A percentile compares a stretch with the other conserved stretches of the same genome.
Conservation (phyloP, 2,329 filamentous ascomycete species). For the Aspergillus phoenicis region DNA sequence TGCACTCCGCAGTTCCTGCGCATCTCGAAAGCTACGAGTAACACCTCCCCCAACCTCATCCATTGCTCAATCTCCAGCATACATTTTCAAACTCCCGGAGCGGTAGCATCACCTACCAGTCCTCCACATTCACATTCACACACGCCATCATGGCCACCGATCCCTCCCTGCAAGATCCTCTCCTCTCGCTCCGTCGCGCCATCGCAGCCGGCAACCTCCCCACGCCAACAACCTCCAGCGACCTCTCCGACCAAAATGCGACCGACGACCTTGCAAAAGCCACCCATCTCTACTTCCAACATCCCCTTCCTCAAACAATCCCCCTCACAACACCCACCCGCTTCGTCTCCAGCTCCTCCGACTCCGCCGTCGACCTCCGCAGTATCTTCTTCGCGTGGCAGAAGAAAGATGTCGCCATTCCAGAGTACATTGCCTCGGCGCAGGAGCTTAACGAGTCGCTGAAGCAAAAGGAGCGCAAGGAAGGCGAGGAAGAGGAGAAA, state of each 20-base stretch:
- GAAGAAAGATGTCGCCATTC: slow-evolving; percentile 86
- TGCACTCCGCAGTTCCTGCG: slow-evolving; percentile 9
- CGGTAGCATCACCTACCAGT: slow-evolving; percentile 5
- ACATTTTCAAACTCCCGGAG: neutral
- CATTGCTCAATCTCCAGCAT: neutral
- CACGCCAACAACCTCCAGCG: slow-evolving; percentile 71
- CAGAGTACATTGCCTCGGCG: slow-evolving; percentile 85
- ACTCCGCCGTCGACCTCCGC: slow-evolving; percentile 76
- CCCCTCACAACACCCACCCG: slow-evolving; percentile 75
- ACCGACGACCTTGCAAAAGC: slow-evolving; percentile 69
- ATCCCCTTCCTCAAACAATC: slow-evolving; percentile 63
- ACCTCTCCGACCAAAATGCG: slow-evolving; percentile 62
- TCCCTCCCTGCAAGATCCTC: slow-evolving; percentile 64
- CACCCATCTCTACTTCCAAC: slow-evolving; percentile 75
- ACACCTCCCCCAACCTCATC: neutral
- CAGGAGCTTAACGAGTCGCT: slow-evolving; percentile 80
- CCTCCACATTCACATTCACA: neutral
- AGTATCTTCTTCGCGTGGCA: slow-evolving; percentile 96
- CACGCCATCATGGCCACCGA: slow-evolving; percentile 58
- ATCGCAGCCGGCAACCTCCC: slow-evolving; percentile 72
- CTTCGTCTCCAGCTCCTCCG: slow-evolving; percentile 73
- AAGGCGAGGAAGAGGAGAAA: slow-evolving; percentile 51
- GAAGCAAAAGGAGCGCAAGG: slow-evolving; percentile 38
- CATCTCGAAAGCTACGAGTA: neutral
- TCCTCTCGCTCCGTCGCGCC: slow-evolving; percentile 79